Evolutionary conservation across 176 grass and related monocot species (phyloP).

Genomic region (Avena insularis): DNA sequence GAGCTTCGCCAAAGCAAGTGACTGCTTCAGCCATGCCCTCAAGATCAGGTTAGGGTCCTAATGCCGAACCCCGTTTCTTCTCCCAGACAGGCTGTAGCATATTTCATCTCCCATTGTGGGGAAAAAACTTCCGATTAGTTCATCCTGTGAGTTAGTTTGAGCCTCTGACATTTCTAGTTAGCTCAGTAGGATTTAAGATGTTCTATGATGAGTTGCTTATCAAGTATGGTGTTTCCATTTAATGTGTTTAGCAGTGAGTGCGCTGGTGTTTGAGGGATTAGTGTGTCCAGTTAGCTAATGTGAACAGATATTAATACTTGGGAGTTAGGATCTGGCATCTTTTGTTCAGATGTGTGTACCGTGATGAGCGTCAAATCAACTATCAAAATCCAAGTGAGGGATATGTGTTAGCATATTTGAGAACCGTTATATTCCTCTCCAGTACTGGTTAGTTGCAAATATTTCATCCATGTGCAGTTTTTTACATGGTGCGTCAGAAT

Average conservation of each 20-base stretch:
- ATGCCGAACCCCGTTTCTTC: too few relatives aligned
- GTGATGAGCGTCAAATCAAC: not conserved
- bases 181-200: not conserved
- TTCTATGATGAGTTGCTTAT: not conserved
- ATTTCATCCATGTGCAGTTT: not conserved
- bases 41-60: not conserved
- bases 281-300: not conserved
- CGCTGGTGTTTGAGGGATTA: not conserved
- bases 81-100: too few relatives aligned
- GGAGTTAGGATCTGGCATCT: not conserved
- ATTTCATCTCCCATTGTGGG: not conserved
- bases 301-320: not conserved
- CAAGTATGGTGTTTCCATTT: not conserved
- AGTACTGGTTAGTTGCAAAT: not conserved
- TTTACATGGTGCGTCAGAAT: not conserved
- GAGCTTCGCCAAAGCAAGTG: not conserved
- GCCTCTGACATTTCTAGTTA: not conserved
- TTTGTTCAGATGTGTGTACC: not conserved
- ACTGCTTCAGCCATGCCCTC: not conserved
- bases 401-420: not conserved
- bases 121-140: not conserved
- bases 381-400: not conserved
- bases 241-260: not conserved
- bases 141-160: not conserved
- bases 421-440: not conserved